phyloP scores from a whole-genome alignment of 805 yeast species.

The Zygosaccharomyces bailii region DNA sequence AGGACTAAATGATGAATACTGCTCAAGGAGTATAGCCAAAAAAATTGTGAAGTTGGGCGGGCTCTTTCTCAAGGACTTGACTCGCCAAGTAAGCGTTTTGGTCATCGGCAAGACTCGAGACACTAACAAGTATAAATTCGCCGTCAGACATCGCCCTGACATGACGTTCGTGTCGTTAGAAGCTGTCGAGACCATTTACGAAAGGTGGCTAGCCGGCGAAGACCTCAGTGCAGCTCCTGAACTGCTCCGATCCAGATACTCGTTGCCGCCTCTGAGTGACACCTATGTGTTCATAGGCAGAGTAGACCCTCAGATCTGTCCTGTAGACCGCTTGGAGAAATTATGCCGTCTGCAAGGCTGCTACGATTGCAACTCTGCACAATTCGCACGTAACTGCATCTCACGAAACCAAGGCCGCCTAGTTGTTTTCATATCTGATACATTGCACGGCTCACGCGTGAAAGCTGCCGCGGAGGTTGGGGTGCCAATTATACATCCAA shows the following conservation, averaged over 20 bases:
- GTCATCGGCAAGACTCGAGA: slow-evolving; percentile 51
- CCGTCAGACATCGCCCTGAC: slow-evolving; percentile 30
- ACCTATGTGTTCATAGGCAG: slow-evolving; percentile 33
- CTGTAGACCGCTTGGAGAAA: slow-evolving; percentile 14
- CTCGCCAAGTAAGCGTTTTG: slow-evolving; percentile 56
- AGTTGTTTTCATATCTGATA: slow-evolving; percentile 31
- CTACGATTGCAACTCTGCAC: slow-evolving; percentile 17
- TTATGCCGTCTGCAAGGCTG: slow-evolving; percentile 19
- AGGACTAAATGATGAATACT: slow-evolving; percentile 40
- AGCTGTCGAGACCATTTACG: slow-evolving; percentile 25
- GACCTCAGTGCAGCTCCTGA: slow-evolving; percentile 23
- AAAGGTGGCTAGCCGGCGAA: slow-evolving; percentile 34
- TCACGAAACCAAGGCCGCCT: slow-evolving; percentile 11
- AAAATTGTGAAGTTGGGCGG: slow-evolving; percentile 61
- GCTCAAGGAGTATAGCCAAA: slow-evolving; percentile 42
- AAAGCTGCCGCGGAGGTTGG: slow-evolving; percentile 40
- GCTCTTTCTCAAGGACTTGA: slow-evolving; percentile 49
- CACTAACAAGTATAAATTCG: slow-evolving; percentile 31
- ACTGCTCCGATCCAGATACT: slow-evolving; percentile 18
- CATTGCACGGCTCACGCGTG: slow-evolving; percentile 28
- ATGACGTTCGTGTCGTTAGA: slow-evolving; percentile 24
- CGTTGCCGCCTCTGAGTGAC: slow-evolving; percentile 23
- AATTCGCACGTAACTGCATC: slow-evolving; percentile 20
- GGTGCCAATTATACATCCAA: slow-evolving; percentile 41
- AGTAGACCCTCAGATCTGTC: slow-evolving; percentile 10